These are phyloP conservation scores for Termitomyces sp. DNA, from an alignment of 768 basidiomycete species.

Conservation along the genomic window DNA sequence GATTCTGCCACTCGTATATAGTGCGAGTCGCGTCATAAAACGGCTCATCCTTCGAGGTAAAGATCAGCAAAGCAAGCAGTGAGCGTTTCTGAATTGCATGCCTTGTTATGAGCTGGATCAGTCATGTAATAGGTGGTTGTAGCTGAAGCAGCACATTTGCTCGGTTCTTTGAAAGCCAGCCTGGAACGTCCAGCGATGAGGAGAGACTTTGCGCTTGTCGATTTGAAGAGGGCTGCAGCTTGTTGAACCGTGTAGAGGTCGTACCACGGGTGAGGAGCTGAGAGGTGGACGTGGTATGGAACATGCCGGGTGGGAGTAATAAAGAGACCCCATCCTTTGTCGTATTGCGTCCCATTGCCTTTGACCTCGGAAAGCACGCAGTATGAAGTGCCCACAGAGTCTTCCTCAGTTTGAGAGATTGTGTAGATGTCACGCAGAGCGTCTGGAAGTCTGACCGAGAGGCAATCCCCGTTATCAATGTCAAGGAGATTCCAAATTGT, in stretches of 20 bases:
- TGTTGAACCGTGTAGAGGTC: conserved; percentile 35
- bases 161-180: conserved; percentile 25
- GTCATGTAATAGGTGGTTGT: conserved; percentile 32
- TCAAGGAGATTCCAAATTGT: conserved; percentile 21
- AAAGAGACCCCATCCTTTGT: conserved; percentile 33
- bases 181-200: conserved; percentile 36
- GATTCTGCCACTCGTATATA: conserved; percentile 35
- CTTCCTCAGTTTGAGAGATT: conserved; percentile 22
- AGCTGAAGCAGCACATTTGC: conserved; percentile 26
- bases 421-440: conserved; percentile 22
- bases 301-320: conserved; percentile 23
- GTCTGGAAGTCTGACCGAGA: conserved; percentile 22
- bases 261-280: conserved; percentile 40
- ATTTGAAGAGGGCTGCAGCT: conserved; percentile 34
- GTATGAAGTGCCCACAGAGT: conserved; percentile 17
- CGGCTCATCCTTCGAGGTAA: conserved; percentile 30
- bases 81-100: conserved; percentile 13
- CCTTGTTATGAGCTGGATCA: conserved; percentile 43
- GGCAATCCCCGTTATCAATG: conserved; percentile 25
- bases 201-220: conserved; percentile 34
- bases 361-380: conserved; percentile 27
- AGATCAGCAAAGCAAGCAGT: neutral
- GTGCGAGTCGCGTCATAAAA: conserved; percentile 36
- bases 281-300: conserved; percentile 31
- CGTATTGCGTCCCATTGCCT: conserved; percentile 10